Conservation (phyloP, 2,329 filamentous ascomycete genomes). For the Penicillium sp. region DNA sequence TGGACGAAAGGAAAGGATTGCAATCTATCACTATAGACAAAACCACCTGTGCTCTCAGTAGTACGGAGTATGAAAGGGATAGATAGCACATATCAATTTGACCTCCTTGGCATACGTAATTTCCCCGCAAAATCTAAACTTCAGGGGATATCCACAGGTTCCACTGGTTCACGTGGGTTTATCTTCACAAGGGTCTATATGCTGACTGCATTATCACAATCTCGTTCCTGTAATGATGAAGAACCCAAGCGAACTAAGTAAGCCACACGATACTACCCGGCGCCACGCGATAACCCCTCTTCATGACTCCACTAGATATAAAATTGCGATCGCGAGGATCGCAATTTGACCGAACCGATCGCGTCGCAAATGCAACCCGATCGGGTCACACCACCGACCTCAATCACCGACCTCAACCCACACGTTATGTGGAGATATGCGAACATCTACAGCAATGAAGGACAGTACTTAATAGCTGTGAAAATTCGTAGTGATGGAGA, state of each 20-base stretch:
- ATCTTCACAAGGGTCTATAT: background rate
- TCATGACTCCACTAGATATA: background rate
- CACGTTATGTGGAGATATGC: background rate
- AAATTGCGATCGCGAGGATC: background rate
- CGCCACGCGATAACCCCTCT: background rate
- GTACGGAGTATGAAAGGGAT: background rate
- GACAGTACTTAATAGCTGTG: background rate
- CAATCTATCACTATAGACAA: background rate
- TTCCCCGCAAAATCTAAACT: background rate
- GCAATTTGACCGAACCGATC: background rate
- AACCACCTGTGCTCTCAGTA: no score
- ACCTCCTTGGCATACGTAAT: background rate
- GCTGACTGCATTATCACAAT: background rate
- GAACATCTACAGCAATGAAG: background rate
- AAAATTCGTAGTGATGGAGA: background rate
- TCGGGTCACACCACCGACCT: background rate
- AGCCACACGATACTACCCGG: background rate
- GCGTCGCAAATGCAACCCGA: background rate
- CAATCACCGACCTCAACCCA: background rate
- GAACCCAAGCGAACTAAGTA: background rate
- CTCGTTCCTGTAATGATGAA: background rate
- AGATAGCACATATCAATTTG: background rate
- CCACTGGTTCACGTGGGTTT: background rate
- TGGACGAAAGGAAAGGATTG: background rate
- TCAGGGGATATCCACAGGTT: background rate